These are phyloP conservation scores for Rhodotorula taiwanensis DNA, from an alignment of 768 basidiomycete genomes.

Conservation along the genomic window DNA sequence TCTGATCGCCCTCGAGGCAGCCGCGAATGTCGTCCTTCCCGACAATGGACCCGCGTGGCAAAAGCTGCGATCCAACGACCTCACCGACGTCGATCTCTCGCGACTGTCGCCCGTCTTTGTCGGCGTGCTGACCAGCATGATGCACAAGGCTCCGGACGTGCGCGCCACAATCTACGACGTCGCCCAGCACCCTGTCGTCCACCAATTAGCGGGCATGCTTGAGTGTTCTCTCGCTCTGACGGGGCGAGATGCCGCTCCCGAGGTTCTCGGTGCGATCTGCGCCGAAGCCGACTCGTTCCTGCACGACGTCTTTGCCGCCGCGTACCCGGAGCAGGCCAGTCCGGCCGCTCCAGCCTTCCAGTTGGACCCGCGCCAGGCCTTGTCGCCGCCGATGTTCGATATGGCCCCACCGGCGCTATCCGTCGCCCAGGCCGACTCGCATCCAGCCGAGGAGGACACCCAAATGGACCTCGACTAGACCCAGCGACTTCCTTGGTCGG, in stretches of 20 bases:
- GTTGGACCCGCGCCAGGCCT: not conserved
- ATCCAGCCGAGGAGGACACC: not conserved
- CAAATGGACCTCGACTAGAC: constrained; percentile 14
- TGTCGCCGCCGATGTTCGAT: not conserved
- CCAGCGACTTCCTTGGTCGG: no score
- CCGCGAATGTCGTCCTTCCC: constrained; percentile 92
- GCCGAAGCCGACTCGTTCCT: constrained; percentile 60
- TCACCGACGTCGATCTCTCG: constrained; percentile 64
- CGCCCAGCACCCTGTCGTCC: constrained; percentile 58
- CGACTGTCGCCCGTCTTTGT: constrained; percentile 59
- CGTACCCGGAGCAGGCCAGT: constrained; percentile 16
- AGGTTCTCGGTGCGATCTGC: constrained; percentile 47
- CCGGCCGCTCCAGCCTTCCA: constrained; percentile 25
- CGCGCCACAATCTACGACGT: constrained; percentile 59
- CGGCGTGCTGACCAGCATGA: constrained; percentile 64
- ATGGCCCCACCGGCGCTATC: not conserved
- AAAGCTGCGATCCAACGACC: constrained; percentile 80
- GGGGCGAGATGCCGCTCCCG: constrained; percentile 47
- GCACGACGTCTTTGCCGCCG: constrained; percentile 53
- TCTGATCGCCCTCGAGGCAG: constrained; percentile 89
- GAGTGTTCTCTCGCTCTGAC: constrained; percentile 1
- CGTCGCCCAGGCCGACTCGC: not conserved
- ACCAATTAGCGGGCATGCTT: constrained; percentile 17
- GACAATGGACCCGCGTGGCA: constrained; percentile 96
- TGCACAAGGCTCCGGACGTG: constrained; percentile 60